Conservation (phyloP, 352 stramenopile species). For the Globisporangium camurandrum region DNA sequence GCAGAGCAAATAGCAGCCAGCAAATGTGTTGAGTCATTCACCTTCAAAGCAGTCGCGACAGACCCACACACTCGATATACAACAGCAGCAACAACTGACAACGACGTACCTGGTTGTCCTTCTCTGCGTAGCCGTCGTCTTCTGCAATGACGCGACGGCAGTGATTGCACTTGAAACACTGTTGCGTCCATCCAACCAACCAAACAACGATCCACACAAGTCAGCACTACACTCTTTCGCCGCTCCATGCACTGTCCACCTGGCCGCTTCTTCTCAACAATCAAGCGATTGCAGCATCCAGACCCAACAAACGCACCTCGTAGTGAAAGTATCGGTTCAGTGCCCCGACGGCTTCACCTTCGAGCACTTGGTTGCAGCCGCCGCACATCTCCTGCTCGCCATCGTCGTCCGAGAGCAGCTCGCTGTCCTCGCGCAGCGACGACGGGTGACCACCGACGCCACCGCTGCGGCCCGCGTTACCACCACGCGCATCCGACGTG, state of each 20-base stretch:
- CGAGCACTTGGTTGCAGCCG: slow-evolving; percentile 56
- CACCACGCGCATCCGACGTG: slow-evolving; percentile 11
- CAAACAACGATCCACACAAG: too few relatives aligned
- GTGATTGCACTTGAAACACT: slow-evolving; percentile 82
- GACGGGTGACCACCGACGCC: background rate
- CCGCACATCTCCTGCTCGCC: slow-evolving; percentile 69
- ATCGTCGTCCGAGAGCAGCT: slow-evolving; percentile 49
- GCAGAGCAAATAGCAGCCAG: too few relatives aligned
- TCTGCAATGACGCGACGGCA: slow-evolving; percentile 63
- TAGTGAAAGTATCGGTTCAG: slow-evolving; percentile 81
- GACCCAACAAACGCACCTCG: slow-evolving; percentile 27
- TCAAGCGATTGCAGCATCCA: too few relatives aligned
- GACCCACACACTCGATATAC: too few relatives aligned
- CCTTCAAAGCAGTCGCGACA: too few relatives aligned
- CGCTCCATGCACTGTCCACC: too few relatives aligned
- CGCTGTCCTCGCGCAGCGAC: slow-evolving; percentile 25
- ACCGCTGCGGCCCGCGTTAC: slow-evolving; percentile 5
- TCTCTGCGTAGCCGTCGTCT: slow-evolving; percentile 78
- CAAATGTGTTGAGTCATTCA: too few relatives aligned
- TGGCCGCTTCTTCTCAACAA: too few relatives aligned
- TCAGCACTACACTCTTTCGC: too few relatives aligned
- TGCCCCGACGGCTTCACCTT: slow-evolving; percentile 74
- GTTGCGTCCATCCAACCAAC: too few relatives aligned
- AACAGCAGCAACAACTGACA: background rate
- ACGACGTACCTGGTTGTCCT: slow-evolving; percentile 51